Percentiles rank a stretch among this genome's conserved stretches.
phyloP scores from a whole-genome alignment of 164 flowering plant genomes.

The Macadamia tetraphylla region DNA sequence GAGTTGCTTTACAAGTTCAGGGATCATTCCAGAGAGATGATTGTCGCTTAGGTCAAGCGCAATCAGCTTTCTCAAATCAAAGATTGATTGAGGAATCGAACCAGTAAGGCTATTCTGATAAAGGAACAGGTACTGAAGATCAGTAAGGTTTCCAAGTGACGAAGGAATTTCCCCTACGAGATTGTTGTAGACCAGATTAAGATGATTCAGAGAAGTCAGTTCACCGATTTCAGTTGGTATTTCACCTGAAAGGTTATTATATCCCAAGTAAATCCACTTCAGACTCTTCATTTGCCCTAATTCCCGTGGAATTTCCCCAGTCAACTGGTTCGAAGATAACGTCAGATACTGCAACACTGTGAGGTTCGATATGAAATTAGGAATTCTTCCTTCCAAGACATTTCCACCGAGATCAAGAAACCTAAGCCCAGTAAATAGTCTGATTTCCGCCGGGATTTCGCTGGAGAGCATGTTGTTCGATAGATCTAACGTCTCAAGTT shows the following conservation, averaged over 20 bases:
- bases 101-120: slow-evolving; percentile 67
- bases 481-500: slow-evolving; percentile 48
- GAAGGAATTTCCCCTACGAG: slow-evolving; percentile 68
- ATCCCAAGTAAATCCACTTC: slow-evolving; percentile 75
- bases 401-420: slow-evolving; percentile 77
- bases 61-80: slow-evolving; percentile 38
- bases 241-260: slow-evolving; percentile 69
- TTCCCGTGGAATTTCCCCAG: slow-evolving; percentile 49
- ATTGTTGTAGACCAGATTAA: slow-evolving; percentile 78
- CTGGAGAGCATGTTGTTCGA: slow-evolving; percentile 68
- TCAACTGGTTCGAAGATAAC: slow-evolving; percentile 56
- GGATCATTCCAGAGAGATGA: slow-evolving; percentile 60
- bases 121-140: slow-evolving; percentile 59
- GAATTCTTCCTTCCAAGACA: slow-evolving; percentile 45
- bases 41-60: slow-evolving; percentile 85
- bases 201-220: slow-evolving; percentile 52
- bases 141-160: slow-evolving; percentile 52
- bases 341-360: slow-evolving; percentile 41
- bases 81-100: slow-evolving; percentile 46
- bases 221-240: slow-evolving; percentile 62
- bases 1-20: slow-evolving; percentile 42
- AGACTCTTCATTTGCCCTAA: slow-evolving; percentile 46
- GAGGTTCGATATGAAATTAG: slow-evolving; percentile 36
- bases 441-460: slow-evolving; percentile 38
- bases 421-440: slow-evolving; percentile 32